phyloP scores from a whole-genome alignment of 352 stramenopile species.

The Pythium brachiatum region DNA sequence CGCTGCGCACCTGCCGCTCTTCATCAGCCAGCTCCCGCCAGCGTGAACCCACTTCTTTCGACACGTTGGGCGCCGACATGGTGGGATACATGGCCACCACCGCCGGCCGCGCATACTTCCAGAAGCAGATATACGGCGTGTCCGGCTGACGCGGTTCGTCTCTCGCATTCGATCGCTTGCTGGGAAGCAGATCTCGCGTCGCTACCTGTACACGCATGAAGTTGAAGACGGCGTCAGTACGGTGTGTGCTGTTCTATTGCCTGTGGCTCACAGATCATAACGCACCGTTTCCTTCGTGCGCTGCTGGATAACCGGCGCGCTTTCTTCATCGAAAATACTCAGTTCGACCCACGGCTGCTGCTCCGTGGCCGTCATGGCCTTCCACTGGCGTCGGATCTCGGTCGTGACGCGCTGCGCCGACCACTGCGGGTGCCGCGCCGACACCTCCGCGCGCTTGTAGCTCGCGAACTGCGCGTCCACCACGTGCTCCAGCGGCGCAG shows the following conservation, averaged over 20 bases:
- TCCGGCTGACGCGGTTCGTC: constrained; percentile 51
- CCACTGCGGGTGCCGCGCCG: constrained; percentile 35
- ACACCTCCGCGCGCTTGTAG: constrained; percentile 33
- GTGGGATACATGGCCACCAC: constrained; percentile 42
- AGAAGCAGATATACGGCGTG: constrained; percentile 69
- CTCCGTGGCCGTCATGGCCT: constrained; percentile 35
- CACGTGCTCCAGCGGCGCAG: constrained; percentile 28
- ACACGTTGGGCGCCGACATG: constrained; percentile 40
- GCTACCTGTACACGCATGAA: background rate
- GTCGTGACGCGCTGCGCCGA: constrained; percentile 44
- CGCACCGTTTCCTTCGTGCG: background rate
- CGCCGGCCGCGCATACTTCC: constrained; percentile 39
- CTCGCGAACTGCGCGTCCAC: constrained; percentile 54
- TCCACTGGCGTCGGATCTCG: constrained; percentile 55
- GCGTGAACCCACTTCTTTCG: constrained; percentile 44
- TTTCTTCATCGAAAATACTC: constrained; percentile 57
- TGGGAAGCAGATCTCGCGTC: constrained; percentile 9
- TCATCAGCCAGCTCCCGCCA: constrained; percentile 43
- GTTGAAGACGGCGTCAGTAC: background rate
- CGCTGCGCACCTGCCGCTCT: constrained; percentile 31
- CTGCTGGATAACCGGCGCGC: constrained; percentile 34
- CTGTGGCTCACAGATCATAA: no score
- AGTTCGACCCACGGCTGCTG: constrained; percentile 53
- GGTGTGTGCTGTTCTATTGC: constrained; percentile 9
- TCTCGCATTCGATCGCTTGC: constrained; percentile 36